Evolutionary conservation across 768 basidiomycete species (phyloP).

Genomic region (Grammothele lineata): DNA sequence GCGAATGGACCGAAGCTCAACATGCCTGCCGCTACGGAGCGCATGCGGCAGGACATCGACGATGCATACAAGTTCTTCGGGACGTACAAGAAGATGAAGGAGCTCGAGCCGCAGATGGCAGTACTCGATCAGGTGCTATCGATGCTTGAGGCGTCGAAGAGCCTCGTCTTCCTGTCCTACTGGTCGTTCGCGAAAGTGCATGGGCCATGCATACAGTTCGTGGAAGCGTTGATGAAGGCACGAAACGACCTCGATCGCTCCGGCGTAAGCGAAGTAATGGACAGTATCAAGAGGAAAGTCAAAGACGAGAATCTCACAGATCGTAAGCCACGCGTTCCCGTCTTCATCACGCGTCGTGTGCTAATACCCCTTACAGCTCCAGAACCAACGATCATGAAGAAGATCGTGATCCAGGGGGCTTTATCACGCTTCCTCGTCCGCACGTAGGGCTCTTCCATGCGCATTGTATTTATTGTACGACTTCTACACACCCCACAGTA

Average conservation of each 20-base stretch:
- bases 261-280: conserved; percentile 87
- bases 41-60: conserved; percentile 78
- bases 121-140: conserved; percentile 80
- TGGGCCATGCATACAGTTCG: conserved; percentile 89
- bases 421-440: conserved; percentile 65
- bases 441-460: conserved; percentile 4
- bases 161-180: conserved; percentile 88
- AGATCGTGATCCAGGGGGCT: conserved; percentile 68
- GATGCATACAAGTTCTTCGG: conserved; percentile 79
- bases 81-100: conserved; percentile 69
- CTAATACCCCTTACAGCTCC: conserved; percentile 51
- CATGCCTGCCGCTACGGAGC: conserved; percentile 81
- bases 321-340: conserved; percentile 48
- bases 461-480: neutral
- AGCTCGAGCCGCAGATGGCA: conserved; percentile 80
- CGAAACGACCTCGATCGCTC: conserved; percentile 90
- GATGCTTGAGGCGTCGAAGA: conserved; percentile 81
- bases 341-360: conserved; percentile 11
- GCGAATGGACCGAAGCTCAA: conserved; percentile 79
- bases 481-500: conserved; percentile 4
- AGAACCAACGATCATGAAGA: conserved; percentile 90
- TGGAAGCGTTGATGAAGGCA: conserved; percentile 86
- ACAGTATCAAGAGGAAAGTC: conserved; percentile 86
- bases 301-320: conserved; percentile 83
- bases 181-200: conserved; percentile 92